Evolutionary conservation across 345 rosid genomes (phyloP).

Genomic region (Eucalyptus marginata): DNA sequence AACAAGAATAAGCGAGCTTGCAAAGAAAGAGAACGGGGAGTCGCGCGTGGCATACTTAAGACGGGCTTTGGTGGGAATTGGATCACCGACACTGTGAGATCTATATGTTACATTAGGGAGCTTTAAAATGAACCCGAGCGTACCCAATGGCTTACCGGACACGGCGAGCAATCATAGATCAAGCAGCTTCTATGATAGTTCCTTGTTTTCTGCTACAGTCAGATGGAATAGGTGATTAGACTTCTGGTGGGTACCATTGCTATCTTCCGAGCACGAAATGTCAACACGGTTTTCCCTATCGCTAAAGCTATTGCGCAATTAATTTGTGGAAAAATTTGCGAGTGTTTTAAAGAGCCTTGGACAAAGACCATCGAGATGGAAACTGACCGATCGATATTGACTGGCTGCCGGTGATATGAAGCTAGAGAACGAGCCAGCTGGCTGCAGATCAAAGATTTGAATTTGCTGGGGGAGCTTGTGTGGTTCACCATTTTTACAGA

Average conservation of each 20-base stretch:
- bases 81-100: background rate
- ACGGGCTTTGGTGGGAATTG: background rate
- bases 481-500: background rate
- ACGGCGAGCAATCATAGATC: background rate
- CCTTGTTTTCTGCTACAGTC: background rate
- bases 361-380: background rate
- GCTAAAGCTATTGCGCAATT: background rate
- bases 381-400: background rate
- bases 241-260: background rate
- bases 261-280: background rate
- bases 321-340: background rate
- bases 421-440: background rate
- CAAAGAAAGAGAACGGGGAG: background rate
- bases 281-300: background rate
- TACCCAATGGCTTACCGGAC: background rate
- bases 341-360: background rate
- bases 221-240: background rate
- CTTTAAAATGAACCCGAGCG: background rate
- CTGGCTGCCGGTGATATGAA: no score
- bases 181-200: background rate
- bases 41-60: background rate
- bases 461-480: background rate
- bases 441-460: background rate
- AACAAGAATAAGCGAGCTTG: background rate
- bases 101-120: background rate